Percentiles rank a stretch among this genome's conserved stretches.
Evolutionary conservation across 257 asterid species (phyloP).

Genomic region (Solanum appendiculatum): DNA sequence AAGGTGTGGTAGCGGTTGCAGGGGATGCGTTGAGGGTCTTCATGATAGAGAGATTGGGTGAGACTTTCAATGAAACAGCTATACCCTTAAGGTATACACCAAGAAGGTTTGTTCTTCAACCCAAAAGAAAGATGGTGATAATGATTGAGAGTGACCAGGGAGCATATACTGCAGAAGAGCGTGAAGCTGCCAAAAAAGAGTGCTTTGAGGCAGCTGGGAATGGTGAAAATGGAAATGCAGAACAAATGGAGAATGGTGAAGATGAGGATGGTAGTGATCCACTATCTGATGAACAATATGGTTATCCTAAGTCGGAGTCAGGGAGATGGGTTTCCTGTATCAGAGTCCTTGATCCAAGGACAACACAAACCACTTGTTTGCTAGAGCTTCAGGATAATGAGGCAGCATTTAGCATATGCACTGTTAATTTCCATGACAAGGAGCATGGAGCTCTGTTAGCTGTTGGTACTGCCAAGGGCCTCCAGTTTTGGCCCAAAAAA

Average conservation of each 20-base stretch:
- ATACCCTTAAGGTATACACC: conserved; percentile 95
- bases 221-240: conserved; percentile 69
- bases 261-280: conserved; percentile 76
- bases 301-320: conserved; percentile 94
- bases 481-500: conserved; percentile 85
- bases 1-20: conserved; percentile 98
- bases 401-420: conserved; percentile 97
- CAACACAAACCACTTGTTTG: conserved; percentile 75
- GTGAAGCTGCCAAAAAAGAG: conserved; percentile 84
- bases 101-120: conserved; percentile 81
- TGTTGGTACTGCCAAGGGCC: conserved; percentile 97
- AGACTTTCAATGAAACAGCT: conserved; percentile 87
- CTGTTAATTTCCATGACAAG: conserved; percentile 89
- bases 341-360: conserved; percentile 89
- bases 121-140: conserved; percentile 73
- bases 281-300: conserved; percentile 92
- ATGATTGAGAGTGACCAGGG: conserved; percentile 97
- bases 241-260: conserved; percentile 78
- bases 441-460: conserved; percentile 93
- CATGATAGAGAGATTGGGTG: conserved; percentile 92
- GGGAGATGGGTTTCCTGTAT: conserved; percentile 96
- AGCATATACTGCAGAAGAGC: conserved; percentile 91
- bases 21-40: conserved; percentile 98
- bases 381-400: conserved; percentile 98
- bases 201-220: conserved; percentile 73